Conservation (phyloP, 2,329 filamentous ascomycete species). For the Alternaria arbusti region DNA sequence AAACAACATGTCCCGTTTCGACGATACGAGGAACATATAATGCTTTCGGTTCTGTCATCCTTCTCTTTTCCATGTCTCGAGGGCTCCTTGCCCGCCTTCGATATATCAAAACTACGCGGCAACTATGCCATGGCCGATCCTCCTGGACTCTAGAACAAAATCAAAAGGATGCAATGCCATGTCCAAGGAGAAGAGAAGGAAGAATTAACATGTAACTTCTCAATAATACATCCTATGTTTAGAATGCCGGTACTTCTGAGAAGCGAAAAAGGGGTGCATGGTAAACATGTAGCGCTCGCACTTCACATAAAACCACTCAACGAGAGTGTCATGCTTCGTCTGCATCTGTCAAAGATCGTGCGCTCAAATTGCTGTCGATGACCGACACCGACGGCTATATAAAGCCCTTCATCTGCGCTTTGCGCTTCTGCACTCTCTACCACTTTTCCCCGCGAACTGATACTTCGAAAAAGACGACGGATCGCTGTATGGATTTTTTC, state of each 20-base stretch:
- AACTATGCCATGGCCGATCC: neutral
- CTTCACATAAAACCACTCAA: too few species aligned
- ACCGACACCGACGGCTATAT: neutral
- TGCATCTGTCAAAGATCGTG: neutral
- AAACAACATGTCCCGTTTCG: neutral
- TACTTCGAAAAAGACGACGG: neutral
- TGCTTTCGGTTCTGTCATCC: neutral
- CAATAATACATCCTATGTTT: neutral
- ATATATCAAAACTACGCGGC: neutral
- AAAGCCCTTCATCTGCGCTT: neutral
- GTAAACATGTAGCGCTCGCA: neutral
- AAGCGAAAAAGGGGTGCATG: neutral
- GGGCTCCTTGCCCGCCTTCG: neutral
- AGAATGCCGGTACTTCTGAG: neutral
- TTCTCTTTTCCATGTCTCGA: neutral
- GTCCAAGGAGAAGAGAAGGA: neutral
- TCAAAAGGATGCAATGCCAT: neutral
- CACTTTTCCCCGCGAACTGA: rapidly evolving
- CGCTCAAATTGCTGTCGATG: neutral
- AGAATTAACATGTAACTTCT: neutral
- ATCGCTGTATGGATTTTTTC: too few species aligned
- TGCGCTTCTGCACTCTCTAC: neutral
- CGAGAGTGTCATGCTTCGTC: neutral
- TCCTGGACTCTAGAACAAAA: neutral
- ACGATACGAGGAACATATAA: neutral